phyloP scores from a whole-genome alignment of 306 rosid species.

The Cucumis melo region DNA sequence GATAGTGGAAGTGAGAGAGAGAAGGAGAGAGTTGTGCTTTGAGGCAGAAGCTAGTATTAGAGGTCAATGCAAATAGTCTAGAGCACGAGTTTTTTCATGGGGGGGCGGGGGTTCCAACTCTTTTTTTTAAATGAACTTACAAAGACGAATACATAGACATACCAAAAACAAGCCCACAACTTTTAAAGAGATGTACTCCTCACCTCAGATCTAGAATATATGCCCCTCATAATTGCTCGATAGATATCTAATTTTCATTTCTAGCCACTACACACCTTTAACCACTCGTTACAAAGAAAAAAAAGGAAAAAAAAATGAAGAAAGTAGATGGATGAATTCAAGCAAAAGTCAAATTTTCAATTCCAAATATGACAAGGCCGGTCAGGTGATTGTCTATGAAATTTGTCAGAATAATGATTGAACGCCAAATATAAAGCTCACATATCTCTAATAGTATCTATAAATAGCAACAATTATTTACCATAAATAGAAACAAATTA shows the following conservation, averaged over 20 bases:
- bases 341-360: too few species aligned
- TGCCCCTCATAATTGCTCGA: background rate
- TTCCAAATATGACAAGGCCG: too few species aligned
- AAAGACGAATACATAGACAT: too few species aligned
- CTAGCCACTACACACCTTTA: background rate
- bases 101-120: background rate
- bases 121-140: too few species aligned
- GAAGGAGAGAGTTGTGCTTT: background rate
- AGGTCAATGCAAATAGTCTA: background rate
- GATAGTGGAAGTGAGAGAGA: background rate
- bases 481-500: background rate
- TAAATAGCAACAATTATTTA: background rate
- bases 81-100: background rate
- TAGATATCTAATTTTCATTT: background rate
- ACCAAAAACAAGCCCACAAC: too few species aligned
- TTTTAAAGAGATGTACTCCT: background rate
- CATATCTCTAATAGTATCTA: background rate
- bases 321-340: background rate
- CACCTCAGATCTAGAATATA: background rate
- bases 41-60: slow-evolving; percentile 3
- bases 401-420: background rate
- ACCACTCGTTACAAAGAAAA: background rate
- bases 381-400: background rate
- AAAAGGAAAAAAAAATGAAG: too few species aligned
- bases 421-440: background rate